Percentiles rank a stretch among this genome's conserved stretches.
Conservation (phyloP, 2,329 filamentous ascomycete species). For the Epichloe hybrida region DNA sequence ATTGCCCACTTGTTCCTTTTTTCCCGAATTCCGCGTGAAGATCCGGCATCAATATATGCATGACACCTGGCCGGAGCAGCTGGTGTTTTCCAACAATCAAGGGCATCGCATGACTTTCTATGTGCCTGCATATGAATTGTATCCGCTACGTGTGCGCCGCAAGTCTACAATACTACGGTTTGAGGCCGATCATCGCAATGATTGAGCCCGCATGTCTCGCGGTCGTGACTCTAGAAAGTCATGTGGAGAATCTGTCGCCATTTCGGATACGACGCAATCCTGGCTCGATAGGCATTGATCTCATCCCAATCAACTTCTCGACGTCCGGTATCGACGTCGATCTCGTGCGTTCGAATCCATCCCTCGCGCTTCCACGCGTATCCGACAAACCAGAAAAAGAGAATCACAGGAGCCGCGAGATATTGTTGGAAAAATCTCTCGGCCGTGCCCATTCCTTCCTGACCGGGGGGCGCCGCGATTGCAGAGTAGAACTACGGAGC, state of each 20-base stretch:
- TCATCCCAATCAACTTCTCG: constrained; percentile 53
- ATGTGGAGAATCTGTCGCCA: constrained; percentile 31
- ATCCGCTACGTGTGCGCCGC: neutral
- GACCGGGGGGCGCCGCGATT: constrained; percentile 22
- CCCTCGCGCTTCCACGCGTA: constrained; percentile 53
- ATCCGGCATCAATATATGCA: too few relatives aligned
- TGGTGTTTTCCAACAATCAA: neutral
- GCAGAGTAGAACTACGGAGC: constrained; percentile 34
- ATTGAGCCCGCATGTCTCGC: neutral
- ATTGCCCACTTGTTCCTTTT: too few relatives aligned
- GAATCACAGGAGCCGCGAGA: constrained; percentile 39
- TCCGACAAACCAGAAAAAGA: constrained; percentile 42
- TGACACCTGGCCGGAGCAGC: neutral
- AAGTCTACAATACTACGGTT: neutral
- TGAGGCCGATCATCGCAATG: neutral
- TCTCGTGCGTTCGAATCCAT: constrained; percentile 44
- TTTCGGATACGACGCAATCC: constrained; percentile 36
- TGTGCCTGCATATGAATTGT: neutral
- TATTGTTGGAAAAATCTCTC: constrained; percentile 42
- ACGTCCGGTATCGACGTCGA: constrained; percentile 55
- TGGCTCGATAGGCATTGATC: constrained; percentile 40
- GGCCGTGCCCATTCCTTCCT: constrained; percentile 23
- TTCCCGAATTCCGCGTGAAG: too few relatives aligned
- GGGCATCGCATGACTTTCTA: neutral
- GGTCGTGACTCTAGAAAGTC: constrained; percentile 20